Evolutionary conservation across 192 early-diverging fungal genomes (phyloP), one percentile per base, ranked within the genome.

Genomic region (Rhizoclosmatium sp.): DNA sequence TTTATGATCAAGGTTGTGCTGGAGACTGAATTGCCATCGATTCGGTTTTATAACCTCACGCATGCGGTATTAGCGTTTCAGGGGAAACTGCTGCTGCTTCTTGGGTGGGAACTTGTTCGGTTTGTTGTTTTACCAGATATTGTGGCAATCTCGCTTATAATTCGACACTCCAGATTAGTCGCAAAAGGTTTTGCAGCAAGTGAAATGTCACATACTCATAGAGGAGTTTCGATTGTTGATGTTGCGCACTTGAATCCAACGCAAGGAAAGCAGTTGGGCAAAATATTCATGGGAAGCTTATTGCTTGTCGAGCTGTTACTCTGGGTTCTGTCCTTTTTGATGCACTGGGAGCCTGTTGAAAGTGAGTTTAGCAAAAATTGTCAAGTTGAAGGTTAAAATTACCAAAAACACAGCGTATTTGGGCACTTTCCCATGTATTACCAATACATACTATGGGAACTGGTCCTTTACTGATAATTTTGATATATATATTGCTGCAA

Each of bases 61-160:
- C 68, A 69, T 47, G 68, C 68, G 4, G 39, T 47, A 7, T 46
- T 69, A 46, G 31, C 68, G 14, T 47, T 69, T 47, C 68, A 69
- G 2, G 68, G 68, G 16, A 69, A 69, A 69, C 47, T 41, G 0
- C 0, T 69, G 42, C 16, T 69, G 0, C 4, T 47, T 0, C 12
- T 69, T 47, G 68, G 68, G 14, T 69, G 39, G 42, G 47, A 47
- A 0, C 14, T 47, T 69, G 68, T 46, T 1, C 0, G 10, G 47
- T 41, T 14, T 47, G 14, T 23, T 69, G 5, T n/a, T n/a, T n/a
- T n/a, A n/a, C n/a, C n/a, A n/a, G n/a, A n/a, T n/a, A n/a, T n/a
- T n/a, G n/a, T n/a, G n/a, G n/a, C n/a, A n/a, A n/a, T n/a, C n/a
- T n/a, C n/a, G n/a, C n/a, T n/a, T n/a, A n/a, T n/a, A n/a, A n/a